Percentiles rank a stretch among this genome's conserved stretches.
These are phyloP conservation scores for Stachybotrys chartarum DNA, from an alignment of 2,329 filamentous ascomycete genomes.

Conservation along the genomic window DNA sequence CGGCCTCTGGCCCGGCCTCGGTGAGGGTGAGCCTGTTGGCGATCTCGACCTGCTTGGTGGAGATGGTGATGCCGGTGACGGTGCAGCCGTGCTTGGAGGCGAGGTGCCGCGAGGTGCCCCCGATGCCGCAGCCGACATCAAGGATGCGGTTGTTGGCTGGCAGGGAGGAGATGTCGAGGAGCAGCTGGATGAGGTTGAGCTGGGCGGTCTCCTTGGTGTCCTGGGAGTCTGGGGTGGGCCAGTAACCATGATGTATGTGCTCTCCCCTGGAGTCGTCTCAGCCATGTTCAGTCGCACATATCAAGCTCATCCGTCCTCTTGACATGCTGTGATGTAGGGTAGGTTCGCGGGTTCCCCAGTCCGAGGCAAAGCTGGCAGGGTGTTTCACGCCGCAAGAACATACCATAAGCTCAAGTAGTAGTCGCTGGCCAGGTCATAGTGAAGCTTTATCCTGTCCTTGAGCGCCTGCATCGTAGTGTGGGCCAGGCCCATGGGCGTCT, in stretches of 20 bases:
- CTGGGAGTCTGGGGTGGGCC: slow-evolving; percentile 36
- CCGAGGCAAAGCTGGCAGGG: background rate
- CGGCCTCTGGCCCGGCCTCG: slow-evolving; percentile 2
- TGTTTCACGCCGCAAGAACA: background rate
- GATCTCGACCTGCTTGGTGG: slow-evolving; percentile 50
- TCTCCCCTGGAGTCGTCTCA: slow-evolving; percentile 39
- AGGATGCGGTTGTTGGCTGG: slow-evolving; percentile 27
- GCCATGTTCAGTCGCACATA: background rate
- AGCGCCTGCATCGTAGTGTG: slow-evolving; percentile 41
- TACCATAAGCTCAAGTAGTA: slow-evolving; percentile 57
- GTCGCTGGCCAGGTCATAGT: slow-evolving; percentile 55
- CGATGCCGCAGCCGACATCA: slow-evolving; percentile 55
- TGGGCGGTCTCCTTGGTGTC: slow-evolving; percentile 49
- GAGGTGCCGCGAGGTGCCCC: slow-evolving; percentile 50
- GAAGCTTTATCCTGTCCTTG: slow-evolving; percentile 51
- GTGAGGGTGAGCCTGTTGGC: slow-evolving; percentile 40
- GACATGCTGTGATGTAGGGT: background rate
- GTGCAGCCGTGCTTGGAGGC: slow-evolving; percentile 42
- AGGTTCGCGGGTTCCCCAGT: background rate
- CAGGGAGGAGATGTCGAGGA: slow-evolving; percentile 33
- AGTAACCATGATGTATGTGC: slow-evolving; percentile 59
- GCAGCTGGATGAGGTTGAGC: slow-evolving; percentile 46
- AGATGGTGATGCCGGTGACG: slow-evolving; percentile 56
- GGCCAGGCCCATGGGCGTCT: slow-evolving; percentile 35
- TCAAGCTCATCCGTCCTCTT: background rate